Percentiles rank a stretch among this genome's conserved stretches.
These are phyloP conservation scores for Colletotrichum magnum DNA, from an alignment of 2,329 filamentous ascomycete genomes.

Conservation along the genomic window DNA sequence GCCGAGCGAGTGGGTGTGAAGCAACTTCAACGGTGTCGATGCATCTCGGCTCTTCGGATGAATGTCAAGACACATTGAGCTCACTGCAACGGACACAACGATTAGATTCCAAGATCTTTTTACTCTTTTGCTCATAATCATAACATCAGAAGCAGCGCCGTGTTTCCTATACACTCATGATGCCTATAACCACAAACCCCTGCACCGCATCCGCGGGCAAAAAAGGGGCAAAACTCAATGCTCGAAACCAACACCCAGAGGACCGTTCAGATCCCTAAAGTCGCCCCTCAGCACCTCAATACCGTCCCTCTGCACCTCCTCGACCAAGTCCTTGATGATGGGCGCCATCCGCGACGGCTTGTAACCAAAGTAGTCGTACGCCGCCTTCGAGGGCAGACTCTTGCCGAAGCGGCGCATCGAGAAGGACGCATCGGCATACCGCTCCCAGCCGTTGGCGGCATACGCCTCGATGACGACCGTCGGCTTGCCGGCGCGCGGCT, in stretches of 20 bases:
- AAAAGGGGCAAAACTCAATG: conserved; percentile 3
- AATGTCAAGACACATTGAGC: neutral
- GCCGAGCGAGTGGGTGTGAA: too few relatives aligned
- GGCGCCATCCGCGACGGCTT: conserved; percentile 58
- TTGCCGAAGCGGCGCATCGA: conserved; percentile 69
- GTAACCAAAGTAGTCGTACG: conserved; percentile 68
- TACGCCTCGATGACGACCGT: conserved; percentile 72
- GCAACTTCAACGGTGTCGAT: too few relatives aligned
- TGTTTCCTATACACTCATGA: neutral
- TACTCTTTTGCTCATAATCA: neutral
- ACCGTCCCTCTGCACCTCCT: conserved; percentile 48
- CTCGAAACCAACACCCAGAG: conserved; percentile 35
- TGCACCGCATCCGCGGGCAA: too few relatives aligned
- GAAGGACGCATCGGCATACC: conserved; percentile 71
- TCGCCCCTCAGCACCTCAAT: conserved; percentile 49
- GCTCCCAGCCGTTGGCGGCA: conserved; percentile 70
- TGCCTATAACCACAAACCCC: neutral
- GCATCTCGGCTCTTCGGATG: too few relatives aligned
- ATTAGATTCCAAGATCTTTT: neutral
- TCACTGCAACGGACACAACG: neutral
- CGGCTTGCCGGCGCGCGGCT: conserved; percentile 57
- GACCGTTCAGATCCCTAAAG: conserved; percentile 49
- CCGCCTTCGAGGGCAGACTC: conserved; percentile 65
- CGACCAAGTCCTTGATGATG: conserved; percentile 45
- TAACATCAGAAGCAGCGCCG: neutral